These are phyloP conservation scores for Trichosporon asahii DNA, from an alignment of 1,284 basidiomycete species.

Conservation along the genomic window DNA sequence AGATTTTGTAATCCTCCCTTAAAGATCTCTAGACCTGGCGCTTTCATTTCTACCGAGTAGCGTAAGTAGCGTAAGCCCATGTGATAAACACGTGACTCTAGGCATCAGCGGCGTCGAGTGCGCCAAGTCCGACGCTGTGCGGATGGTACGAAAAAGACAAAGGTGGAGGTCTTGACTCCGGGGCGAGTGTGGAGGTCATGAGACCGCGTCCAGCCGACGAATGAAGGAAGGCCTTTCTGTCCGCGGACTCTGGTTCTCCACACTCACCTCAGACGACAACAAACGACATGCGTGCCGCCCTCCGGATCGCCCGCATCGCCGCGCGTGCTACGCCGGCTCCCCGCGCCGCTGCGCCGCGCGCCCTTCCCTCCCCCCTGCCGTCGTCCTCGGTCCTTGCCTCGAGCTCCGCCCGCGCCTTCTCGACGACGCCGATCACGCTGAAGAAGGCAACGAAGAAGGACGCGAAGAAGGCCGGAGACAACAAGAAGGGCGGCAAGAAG, in stretches of 20 bases:
- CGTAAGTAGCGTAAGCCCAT: background rate
- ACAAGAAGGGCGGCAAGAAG: slow-evolving; percentile 18
- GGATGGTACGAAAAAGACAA: background rate
- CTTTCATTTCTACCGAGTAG: too few species aligned
- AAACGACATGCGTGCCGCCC: background rate
- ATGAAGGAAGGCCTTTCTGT: background rate
- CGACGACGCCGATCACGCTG: slow-evolving; percentile 22
- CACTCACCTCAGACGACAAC: background rate
- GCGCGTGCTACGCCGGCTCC: background rate
- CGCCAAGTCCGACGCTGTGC: background rate
- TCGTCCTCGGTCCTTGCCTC: background rate
- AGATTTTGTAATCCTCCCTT: background rate
- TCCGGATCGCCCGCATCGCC: slow-evolving; percentile 1
- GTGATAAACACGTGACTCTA: slow-evolving; percentile 2
- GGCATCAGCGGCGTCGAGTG: background rate
- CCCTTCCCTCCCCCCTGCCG: background rate
- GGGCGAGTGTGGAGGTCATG: slow-evolving; percentile 2
- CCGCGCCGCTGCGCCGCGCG: background rate
- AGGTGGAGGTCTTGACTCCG: background rate
- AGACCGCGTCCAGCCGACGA: background rate
- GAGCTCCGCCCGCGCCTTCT: slow-evolving; percentile 23
- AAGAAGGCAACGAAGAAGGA: slow-evolving; percentile 33
- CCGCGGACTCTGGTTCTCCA: background rate
- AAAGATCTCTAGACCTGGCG: background rate
- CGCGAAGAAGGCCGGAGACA: slow-evolving; percentile 13